These are phyloP conservation scores for Persicaria tinctoria DNA, from an alignment of 148 eudicot genomes.

Conservation along the genomic window DNA sequence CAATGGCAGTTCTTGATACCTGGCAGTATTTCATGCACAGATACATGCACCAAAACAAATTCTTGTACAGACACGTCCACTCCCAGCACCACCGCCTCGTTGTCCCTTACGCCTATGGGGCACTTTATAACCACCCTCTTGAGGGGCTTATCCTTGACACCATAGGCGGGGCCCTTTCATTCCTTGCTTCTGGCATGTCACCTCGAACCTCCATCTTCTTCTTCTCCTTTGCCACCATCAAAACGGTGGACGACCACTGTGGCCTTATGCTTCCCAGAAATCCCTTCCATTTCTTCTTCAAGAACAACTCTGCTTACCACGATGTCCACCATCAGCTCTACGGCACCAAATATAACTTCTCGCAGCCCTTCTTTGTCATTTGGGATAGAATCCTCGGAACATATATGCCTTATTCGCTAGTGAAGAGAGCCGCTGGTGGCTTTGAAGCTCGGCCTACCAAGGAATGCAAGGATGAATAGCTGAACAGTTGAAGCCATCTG, in stretches of 20 bases:
- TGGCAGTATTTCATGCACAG: constrained; percentile 22
- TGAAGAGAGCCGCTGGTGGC: constrained; percentile 19
- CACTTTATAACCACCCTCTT: constrained; percentile 33
- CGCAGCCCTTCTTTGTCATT: constrained; percentile 16
- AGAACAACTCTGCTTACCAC: constrained; percentile 25
- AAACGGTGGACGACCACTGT: constrained; percentile 20
- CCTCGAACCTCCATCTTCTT: constrained; percentile 35
- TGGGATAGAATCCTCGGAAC: constrained; percentile 13
- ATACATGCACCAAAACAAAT: constrained; percentile 18
- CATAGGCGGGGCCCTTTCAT: constrained; percentile 31
- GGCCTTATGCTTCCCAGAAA: constrained; percentile 19
- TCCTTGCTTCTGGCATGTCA: constrained; percentile 35
- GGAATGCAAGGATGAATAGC: constrained; percentile 5
- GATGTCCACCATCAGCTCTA: constrained; percentile 15
- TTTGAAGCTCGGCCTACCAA: constrained; percentile 11
- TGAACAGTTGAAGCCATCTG: background rate
- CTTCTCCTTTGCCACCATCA: constrained; percentile 34
- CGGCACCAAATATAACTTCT: constrained; percentile 16
- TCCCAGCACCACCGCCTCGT: constrained; percentile 30
- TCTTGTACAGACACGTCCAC: constrained; percentile 27
- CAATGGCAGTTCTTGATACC: constrained; percentile 15
- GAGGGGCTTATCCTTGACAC: constrained; percentile 36
- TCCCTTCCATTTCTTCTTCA: constrained; percentile 17
- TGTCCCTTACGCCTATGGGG: constrained; percentile 32
- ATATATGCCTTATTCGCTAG: constrained; percentile 13